phyloP scores from a whole-genome alignment of 2,329 filamentous ascomycete species.

The Botrytis galanthina region DNA sequence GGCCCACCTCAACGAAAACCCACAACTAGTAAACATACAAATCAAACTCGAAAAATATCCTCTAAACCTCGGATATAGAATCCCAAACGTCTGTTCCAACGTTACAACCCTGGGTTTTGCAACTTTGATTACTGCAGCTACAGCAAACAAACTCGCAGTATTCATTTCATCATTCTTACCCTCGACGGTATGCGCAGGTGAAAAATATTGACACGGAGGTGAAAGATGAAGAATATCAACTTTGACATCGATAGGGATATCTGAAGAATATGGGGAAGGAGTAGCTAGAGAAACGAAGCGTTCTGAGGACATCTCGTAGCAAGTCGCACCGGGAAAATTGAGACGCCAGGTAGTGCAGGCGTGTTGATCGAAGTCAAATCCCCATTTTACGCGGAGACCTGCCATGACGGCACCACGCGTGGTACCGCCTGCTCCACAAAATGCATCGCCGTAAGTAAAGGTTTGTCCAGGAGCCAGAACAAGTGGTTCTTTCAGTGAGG shows the following conservation, averaged over 20 bases:
- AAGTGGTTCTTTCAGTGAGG: conserved; percentile 21
- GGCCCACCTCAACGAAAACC: conserved; percentile 71
- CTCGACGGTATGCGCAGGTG: conserved; percentile 63
- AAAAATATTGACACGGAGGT: conserved; percentile 76
- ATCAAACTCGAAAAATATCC: conserved; percentile 60
- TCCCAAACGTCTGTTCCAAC: conserved; percentile 74
- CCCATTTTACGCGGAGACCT: conserved; percentile 59
- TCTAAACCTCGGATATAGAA: conserved; percentile 53
- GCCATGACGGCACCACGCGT: conserved; percentile 60
- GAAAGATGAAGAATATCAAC: conserved; percentile 73
- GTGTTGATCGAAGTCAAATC: conserved; percentile 56
- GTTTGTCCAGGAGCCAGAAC: conserved; percentile 41
- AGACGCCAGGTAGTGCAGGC: conserved; percentile 31
- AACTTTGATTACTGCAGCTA: conserved; percentile 54
- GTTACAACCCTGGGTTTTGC: conserved; percentile 68
- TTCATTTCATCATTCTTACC: conserved; percentile 65
- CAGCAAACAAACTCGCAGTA: conserved; percentile 55
- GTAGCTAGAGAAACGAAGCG: conserved; percentile 46
- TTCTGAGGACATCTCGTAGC: conserved; percentile 49
- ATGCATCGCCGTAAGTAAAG: conserved; percentile 70
- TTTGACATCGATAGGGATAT: conserved; percentile 37
- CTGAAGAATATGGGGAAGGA: neutral
- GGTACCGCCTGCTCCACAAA: conserved; percentile 70
- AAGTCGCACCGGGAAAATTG: conserved; percentile 40
- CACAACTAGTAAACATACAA: conserved; percentile 59